Conservation (phyloP, 2,329 filamentous ascomycete species). For the Sclerotinia spermophila region DNA sequence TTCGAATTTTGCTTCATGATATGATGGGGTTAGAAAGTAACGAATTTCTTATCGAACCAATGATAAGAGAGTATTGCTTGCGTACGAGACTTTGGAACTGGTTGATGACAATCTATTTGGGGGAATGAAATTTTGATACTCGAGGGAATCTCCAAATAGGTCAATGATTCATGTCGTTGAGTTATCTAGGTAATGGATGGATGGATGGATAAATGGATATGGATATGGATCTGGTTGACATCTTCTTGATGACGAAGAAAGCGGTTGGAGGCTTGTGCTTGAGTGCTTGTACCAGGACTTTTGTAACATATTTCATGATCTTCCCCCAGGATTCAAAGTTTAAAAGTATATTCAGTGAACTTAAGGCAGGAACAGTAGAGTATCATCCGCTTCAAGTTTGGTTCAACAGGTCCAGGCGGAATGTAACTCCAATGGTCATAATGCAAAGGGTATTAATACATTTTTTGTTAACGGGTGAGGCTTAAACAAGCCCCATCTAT, state of each 20-base stretch:
- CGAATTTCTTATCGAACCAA: background rate
- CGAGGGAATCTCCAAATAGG: background rate
- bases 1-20: slow-evolving; percentile 28
- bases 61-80: background rate
- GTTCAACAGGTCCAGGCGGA: background rate
- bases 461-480: background rate
- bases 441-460: too few relatives aligned
- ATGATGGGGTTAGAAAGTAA: slow-evolving; percentile 25
- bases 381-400: slow-evolving; percentile 2
- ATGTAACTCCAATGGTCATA: background rate
- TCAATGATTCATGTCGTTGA: background rate
- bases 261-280: background rate
- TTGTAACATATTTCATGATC: background rate
- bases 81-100: background rate
- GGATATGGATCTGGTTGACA: background rate
- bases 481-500: background rate
- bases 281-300: background rate
- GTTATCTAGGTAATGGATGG: background rate
- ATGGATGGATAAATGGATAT: background rate
- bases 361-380: background rate
- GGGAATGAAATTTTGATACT: background rate
- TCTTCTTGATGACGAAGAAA: background rate
- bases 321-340: background rate
- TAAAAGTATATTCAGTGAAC: background rate
- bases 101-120: background rate